Evolutionary conservation across 2,329 filamentous ascomycete species (phyloP).

Genomic region (Aspergillus flavus): DNA sequence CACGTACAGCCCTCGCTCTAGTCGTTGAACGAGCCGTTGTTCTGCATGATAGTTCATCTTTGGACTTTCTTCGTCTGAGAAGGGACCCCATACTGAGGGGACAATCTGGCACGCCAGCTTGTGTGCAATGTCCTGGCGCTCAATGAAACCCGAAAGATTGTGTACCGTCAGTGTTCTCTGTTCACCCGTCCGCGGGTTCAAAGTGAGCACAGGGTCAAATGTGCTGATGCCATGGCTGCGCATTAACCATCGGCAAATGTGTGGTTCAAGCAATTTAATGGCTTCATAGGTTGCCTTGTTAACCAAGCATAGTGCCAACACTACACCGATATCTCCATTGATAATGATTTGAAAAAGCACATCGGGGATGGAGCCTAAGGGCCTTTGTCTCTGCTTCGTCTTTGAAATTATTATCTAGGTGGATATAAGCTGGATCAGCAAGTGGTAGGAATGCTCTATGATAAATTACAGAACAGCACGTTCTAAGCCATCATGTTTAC

Average conservation of each 20-base stretch:
- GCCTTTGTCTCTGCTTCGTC: slow-evolving; percentile 11
- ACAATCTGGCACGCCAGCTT: slow-evolving; percentile 27
- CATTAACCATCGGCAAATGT: slow-evolving; percentile 33
- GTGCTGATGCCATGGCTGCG: slow-evolving; percentile 56
- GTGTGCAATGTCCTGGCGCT: slow-evolving; percentile 25
- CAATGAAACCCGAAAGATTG: slow-evolving; percentile 25
- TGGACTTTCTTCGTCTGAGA: slow-evolving; percentile 23
- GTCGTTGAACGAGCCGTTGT: slow-evolving; percentile 24
- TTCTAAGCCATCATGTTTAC: not conserved
- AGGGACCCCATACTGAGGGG: slow-evolving; percentile 32
- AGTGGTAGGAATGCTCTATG: not conserved
- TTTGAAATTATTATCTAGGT: slow-evolving; percentile 14
- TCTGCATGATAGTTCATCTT: slow-evolving; percentile 33
- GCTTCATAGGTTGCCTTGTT: slow-evolving; percentile 31
- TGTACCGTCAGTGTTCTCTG: slow-evolving; percentile 25
- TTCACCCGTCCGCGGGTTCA: slow-evolving; percentile 28
- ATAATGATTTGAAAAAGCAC: slow-evolving; percentile 34
- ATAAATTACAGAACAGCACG: not conserved
- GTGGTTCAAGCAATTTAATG: slow-evolving; percentile 28
- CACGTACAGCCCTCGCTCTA: slow-evolving; percentile 31
- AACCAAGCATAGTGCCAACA: slow-evolving; percentile 27
- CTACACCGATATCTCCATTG: slow-evolving; percentile 24
- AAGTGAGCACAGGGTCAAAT: slow-evolving; percentile 59
- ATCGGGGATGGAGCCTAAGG: slow-evolving; percentile 30
- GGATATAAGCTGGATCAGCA: not conserved